A percentile compares a stretch with the other conserved stretches of the same genome.
Evolutionary conservation across 78 protist species (phyloP).

Genomic region (Mastigamoeba balamuthi): DNA sequence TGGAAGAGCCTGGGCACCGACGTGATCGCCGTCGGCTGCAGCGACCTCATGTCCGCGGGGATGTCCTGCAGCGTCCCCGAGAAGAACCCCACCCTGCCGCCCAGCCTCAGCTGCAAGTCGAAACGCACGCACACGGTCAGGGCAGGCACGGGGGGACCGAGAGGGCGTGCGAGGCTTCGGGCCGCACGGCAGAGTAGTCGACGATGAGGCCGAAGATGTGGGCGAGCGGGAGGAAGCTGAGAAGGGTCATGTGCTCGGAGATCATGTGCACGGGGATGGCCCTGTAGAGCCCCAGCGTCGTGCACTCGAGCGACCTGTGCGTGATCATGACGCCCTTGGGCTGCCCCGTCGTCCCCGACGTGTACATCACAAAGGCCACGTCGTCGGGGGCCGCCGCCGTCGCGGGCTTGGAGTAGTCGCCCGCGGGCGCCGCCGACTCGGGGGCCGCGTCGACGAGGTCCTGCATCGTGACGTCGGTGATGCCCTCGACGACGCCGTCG

Average conservation of each 20-base stretch:
- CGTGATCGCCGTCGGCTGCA: neutral
- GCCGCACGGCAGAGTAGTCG: neutral
- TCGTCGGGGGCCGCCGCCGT: neutral
- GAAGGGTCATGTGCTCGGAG: neutral
- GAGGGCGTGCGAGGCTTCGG: too few species aligned
- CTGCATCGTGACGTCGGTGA: too few species aligned
- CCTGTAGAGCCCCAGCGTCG: neutral
- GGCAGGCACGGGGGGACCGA: too few species aligned
- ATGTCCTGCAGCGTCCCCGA: neutral
- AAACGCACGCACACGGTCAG: too few species aligned
- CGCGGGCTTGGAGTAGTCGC: too few species aligned
- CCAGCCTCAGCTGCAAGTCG: too few species aligned
- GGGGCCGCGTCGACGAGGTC: neutral
- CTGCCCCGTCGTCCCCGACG: neutral
- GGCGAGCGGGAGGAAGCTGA: neutral
- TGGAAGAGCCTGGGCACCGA: neutral
- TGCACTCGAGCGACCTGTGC: neutral
- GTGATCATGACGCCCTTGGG: neutral
- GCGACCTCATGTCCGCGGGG: neutral
- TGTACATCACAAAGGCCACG: neutral
- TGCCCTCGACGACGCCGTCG: too few species aligned
- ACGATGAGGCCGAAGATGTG: neutral
- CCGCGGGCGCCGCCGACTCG: neutral
- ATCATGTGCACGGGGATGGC: neutral
- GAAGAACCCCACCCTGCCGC: neutral